Evolutionary conservation across 2,329 filamentous ascomycete genomes (phyloP).

Genomic region (Dissoconium aciculare): DNA sequence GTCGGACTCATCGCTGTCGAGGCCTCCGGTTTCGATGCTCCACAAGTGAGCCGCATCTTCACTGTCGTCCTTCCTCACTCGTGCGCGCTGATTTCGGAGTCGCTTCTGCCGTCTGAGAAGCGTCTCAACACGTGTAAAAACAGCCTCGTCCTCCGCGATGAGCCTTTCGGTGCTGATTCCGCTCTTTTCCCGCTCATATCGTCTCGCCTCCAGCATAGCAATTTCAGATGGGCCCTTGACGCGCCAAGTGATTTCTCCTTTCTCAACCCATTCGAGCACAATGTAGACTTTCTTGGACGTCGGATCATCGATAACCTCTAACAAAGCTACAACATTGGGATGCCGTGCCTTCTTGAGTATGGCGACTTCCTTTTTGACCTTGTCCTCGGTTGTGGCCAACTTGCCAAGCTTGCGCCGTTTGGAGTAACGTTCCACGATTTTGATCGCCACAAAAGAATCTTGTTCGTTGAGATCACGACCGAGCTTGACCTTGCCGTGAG

Average conservation of each 20-base stretch:
- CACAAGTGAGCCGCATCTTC: constrained; percentile 47
- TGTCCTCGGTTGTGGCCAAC: constrained; percentile 55
- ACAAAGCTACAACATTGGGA: constrained; percentile 85
- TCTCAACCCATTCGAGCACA: constrained; percentile 85
- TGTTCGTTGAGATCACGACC: constrained; percentile 54
- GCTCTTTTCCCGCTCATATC: constrained; percentile 57
- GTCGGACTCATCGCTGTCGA: constrained; percentile 38
- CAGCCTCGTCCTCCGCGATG: constrained; percentile 30
- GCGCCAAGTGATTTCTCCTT: constrained; percentile 88
- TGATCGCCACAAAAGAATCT: constrained; percentile 78
- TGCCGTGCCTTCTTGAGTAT: constrained; percentile 97
- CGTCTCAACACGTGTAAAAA: constrained; percentile 34
- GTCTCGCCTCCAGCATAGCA: constrained; percentile 63
- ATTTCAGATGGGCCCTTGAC: constrained; percentile 76
- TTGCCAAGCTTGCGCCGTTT: constrained; percentile 82
- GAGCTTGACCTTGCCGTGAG: constrained; percentile 95
- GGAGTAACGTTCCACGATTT: constrained; percentile 92
- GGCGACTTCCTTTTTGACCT: constrained; percentile 89
- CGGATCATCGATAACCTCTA: constrained; percentile 96
- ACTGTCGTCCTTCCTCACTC: constrained; percentile 15
- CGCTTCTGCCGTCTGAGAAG: constrained; percentile 39
- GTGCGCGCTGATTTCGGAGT: constrained; percentile 22
- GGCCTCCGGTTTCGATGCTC: constrained; percentile 68
- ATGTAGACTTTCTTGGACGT: constrained; percentile 97
- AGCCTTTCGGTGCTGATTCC: constrained; percentile 31